Evolutionary conservation across 148 eudicot genomes (phyloP).

Genomic region (Salicornia ramosissima): DNA sequence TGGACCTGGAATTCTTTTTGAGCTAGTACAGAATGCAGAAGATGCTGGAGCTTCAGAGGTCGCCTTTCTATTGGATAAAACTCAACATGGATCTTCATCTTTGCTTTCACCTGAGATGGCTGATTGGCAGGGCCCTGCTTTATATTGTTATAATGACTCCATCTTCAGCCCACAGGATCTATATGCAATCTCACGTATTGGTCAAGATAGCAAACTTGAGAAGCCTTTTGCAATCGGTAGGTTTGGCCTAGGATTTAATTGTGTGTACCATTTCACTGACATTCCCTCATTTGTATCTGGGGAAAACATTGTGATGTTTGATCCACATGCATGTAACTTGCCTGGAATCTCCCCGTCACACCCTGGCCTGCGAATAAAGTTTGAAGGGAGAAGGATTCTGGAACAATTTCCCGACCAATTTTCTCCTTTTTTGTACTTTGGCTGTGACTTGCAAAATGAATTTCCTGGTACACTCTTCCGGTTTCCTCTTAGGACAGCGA

Average conservation of each 20-base stretch:
- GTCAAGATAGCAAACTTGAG: conserved; percentile 97
- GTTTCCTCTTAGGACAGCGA: conserved; percentile 74
- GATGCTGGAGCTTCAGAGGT: conserved; percentile 98
- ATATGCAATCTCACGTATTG: conserved; percentile 93
- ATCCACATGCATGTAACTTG: conserved; percentile 94
- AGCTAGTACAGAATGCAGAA: conserved; percentile 97
- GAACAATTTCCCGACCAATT: conserved; percentile 99
- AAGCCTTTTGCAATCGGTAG: conserved; percentile 98
- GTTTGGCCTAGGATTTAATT: conserved; percentile 96
- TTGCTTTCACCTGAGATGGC: conserved; percentile 99
- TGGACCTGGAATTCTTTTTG: conserved; percentile 96
- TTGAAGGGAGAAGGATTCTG: conserved; percentile 73
- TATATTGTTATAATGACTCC: conserved; percentile 93
- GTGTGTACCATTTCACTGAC: conserved; percentile 96
- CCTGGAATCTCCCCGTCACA: conserved; percentile 98
- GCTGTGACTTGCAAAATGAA: conserved; percentile 80
- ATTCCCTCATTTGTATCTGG: conserved; percentile 95
- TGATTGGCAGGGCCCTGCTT: conserved; percentile 99
- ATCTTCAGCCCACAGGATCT: conserved; percentile 90
- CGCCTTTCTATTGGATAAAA: conserved; percentile 76
- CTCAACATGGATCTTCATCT: conserved; percentile 93
- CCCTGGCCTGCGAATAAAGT: conserved; percentile 93
- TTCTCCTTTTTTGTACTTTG: conserved; percentile 89
- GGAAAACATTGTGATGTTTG: conserved; percentile 96
- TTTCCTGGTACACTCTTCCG: conserved; percentile 98